Evolutionary conservation across 306 rosid genomes (phyloP).

Genomic region (Dalbergia cultrata): DNA sequence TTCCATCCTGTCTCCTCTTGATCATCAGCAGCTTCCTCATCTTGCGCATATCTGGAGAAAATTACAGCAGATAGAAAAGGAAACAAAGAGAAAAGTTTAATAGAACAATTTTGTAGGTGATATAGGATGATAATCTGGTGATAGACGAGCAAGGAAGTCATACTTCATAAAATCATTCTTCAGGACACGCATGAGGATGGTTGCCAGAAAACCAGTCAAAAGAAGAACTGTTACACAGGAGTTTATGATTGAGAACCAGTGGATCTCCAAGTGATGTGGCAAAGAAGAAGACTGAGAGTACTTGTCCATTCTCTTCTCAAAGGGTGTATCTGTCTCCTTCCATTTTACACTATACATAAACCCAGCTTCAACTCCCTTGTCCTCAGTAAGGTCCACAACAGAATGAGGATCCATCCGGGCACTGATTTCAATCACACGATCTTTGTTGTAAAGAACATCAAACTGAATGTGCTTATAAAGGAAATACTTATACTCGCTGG

Average conservation of each 20-base stretch:
- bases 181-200: conserved; percentile 98
- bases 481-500: conserved; percentile 81
- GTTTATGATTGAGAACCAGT: conserved; percentile 97
- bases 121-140: conserved; percentile 20
- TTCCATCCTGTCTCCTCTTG: conserved; percentile 99
- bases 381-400: conserved; percentile 89
- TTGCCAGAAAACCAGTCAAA: conserved; percentile 95
- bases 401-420: conserved; percentile 92
- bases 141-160: conserved; percentile 46
- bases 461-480: conserved; percentile 94
- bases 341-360: conserved; percentile 89
- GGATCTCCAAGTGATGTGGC: conserved; percentile 97
- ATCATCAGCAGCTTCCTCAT: conserved; percentile 98
- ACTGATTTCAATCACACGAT: conserved; percentile 85
- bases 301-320: conserved; percentile 96
- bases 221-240: conserved; percentile 98
- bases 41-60: conserved; percentile 85
- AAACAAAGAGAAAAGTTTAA: conserved; percentile 2
- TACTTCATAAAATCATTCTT: conserved; percentile 99
- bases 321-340: conserved; percentile 82
- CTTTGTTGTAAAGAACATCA: conserved; percentile 79
- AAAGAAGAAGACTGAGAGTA: conserved; percentile 93
- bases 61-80: conserved; percentile 25
- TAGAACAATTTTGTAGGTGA: background rate
- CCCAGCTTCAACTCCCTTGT: conserved; percentile 81